phyloP scores from a whole-genome alignment of 2,329 filamentous ascomycete genomes.

The Fusarium proliferatum region DNA sequence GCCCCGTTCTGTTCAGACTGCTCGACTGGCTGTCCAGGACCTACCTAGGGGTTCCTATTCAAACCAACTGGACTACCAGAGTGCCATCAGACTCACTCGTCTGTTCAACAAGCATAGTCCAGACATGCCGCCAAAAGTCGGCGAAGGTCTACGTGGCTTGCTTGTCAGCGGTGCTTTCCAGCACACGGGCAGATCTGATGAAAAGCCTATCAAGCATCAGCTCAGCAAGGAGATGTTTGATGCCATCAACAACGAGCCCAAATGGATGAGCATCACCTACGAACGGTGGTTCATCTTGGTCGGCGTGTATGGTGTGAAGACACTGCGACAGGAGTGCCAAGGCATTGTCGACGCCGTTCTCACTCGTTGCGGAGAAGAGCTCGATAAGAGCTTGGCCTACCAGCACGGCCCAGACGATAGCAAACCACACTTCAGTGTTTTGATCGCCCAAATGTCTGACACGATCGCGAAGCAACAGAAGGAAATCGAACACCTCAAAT shows the following conservation, averaged over 20 bases:
- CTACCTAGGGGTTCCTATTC: not conserved
- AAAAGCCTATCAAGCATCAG: not conserved
- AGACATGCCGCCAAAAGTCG: not conserved
- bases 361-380: not conserved
- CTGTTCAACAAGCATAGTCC: not conserved
- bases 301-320: not conserved
- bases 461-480: not conserved
- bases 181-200: not conserved
- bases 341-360: not conserved
- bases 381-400: not conserved
- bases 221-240: not conserved
- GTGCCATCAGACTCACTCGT: not conserved
- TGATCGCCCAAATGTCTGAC: not conserved
- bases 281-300: conserved; percentile 2
- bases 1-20: not conserved
- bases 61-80: not conserved
- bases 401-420: not conserved
- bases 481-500: not conserved
- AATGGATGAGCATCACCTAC: not conserved
- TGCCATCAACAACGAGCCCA: not conserved
- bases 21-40: not conserved
- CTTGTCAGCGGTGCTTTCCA: not conserved
- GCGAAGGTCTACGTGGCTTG: not conserved
- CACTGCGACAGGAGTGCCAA: not conserved
- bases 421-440: not conserved